phyloP scores from a whole-genome alignment of 129 eudicot species.

The Lonicera japonica region DNA sequence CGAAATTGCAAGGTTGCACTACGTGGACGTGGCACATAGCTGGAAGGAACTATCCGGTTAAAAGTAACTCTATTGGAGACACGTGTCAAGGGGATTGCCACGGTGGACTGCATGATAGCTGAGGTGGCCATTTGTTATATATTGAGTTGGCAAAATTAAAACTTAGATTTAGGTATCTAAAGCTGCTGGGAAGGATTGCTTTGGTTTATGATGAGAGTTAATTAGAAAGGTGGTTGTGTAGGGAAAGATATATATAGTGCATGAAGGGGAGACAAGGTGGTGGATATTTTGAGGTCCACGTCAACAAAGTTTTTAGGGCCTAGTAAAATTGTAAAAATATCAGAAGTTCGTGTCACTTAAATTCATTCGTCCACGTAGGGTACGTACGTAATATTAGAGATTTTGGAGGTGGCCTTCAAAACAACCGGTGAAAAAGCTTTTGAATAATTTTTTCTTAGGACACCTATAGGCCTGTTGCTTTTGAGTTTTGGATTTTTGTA shows the following conservation, averaged over 20 bases:
- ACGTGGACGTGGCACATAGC: background rate
- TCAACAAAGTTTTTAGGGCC: conserved; percentile 15
- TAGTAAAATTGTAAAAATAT: conserved; percentile 12
- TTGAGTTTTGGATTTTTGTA: no score
- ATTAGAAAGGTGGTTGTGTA: no score
- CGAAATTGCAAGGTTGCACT: conserved; percentile 17
- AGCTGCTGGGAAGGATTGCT: background rate
- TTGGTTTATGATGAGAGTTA: conserved; percentile 18
- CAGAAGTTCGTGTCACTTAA: conserved; percentile 7
- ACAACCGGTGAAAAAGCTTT: background rate
- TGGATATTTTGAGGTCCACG: conserved; percentile 64
- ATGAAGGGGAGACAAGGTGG: conserved; percentile 15
- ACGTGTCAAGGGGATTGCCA: no score
- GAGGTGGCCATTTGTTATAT: no score
- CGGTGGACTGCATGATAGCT: no score
- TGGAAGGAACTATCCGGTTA: conserved; percentile 1
- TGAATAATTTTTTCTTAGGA: no score
- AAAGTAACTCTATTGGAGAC: background rate
- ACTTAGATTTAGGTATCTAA: no score
- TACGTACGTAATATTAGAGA: no score
- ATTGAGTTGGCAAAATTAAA: no score
- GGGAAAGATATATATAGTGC: no score
- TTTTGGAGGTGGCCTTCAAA: conserved; percentile 1
- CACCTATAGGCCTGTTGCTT: no score
- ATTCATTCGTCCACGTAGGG: conserved; percentile 1